phyloP scores from a whole-genome alignment of 2,329 filamentous ascomycete genomes.

The Fusarium sp. region DNA sequence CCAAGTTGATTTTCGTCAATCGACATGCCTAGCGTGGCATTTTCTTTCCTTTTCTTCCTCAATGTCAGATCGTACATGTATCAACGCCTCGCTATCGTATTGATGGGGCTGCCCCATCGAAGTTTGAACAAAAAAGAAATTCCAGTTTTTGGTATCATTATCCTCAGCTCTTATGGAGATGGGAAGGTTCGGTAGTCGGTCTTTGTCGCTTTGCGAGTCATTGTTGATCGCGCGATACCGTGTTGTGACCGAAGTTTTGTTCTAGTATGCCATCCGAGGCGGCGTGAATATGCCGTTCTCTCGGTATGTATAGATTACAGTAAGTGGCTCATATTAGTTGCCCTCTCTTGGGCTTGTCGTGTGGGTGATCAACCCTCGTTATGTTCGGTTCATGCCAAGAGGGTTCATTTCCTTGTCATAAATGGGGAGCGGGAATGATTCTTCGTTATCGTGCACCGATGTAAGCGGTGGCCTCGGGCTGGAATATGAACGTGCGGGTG shows the following conservation, averaged over 20 bases:
- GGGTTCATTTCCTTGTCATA: constrained; percentile 63
- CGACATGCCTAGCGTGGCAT: not conserved
- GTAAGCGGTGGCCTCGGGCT: constrained; percentile 63
- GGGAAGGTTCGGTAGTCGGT: constrained; percentile 2
- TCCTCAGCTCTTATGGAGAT: constrained; percentile 2
- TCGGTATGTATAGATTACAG: constrained; percentile 27
- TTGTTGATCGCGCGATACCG: not conserved
- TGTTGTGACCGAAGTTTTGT: not conserved
- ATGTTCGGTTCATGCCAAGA: constrained; percentile 69
- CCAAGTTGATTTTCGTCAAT: not conserved
- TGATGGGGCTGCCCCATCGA: constrained; percentile 18
- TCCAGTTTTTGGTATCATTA: constrained; percentile 19
- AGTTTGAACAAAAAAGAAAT: constrained; percentile 34
- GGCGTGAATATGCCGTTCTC: constrained; percentile 5
- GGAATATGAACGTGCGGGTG: constrained; percentile 68
- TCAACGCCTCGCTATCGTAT: constrained; percentile 38
- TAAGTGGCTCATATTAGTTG: constrained; percentile 23
- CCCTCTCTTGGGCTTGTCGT: constrained; percentile 12
- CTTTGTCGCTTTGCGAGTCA: constrained; percentile 10
- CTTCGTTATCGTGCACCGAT: constrained; percentile 58
- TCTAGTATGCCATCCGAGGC: not conserved
- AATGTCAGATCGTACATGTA: constrained; percentile 12
- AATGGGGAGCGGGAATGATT: constrained; percentile 54
- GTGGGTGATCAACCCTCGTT: constrained; percentile 33
- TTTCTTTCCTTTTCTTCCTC: constrained; percentile 1